Base-by-base conservation (phyloP, 2,329 filamentous ascomycete species). In the Capronia americana region DNA sequence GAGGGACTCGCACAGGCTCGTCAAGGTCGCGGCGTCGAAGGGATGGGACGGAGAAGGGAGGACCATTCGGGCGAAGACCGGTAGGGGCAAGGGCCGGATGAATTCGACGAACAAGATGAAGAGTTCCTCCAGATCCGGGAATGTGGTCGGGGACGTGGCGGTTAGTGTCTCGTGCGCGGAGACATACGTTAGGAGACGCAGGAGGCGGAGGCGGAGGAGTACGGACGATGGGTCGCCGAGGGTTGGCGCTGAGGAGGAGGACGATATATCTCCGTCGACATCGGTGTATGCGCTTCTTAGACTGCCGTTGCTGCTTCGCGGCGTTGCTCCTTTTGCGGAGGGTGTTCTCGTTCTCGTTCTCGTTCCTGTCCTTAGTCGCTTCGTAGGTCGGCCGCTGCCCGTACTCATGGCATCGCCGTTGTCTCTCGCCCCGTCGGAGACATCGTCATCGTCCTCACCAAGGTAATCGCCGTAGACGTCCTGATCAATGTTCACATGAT, bases 1-100 rank as follows among this genome's bases (percentile, higher is more conserved):
- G 3, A 88, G 75, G 59, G 80, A 78, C 70, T 87, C 85, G 81
- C 30, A 90, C 81, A 1, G 82, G 82, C 32, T 82, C 79, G 56
- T 84, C 82, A 1, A 79, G 77, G 28, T 75, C 72, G 66, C 14
- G 71, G 62, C 7, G 71, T 64, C 61, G 55, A 74, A 61, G 17
- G 55, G 59, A 32, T 46, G 28, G 7, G 56, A 57, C 14, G 62
- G 34, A 8, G 34, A 32, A 0, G 79, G 74, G 4, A 86, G 78
- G 26, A 80, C 76, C 8, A 82, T 78, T 10, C 80, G 76, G 30
- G 78, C 80, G 70, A 83, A 84, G n/a, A 77, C 73, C 1, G 81
- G 77, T 4, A 84, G 74, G 3, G 80, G 76, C 1, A 82, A 75
- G 38, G 78, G 78, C 34, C 79, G 79, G 65, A 84, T 80, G 65